phyloP scores from a whole-genome alignment of 2,329 filamentous ascomycete species.

The Aspergillus sp. region DNA sequence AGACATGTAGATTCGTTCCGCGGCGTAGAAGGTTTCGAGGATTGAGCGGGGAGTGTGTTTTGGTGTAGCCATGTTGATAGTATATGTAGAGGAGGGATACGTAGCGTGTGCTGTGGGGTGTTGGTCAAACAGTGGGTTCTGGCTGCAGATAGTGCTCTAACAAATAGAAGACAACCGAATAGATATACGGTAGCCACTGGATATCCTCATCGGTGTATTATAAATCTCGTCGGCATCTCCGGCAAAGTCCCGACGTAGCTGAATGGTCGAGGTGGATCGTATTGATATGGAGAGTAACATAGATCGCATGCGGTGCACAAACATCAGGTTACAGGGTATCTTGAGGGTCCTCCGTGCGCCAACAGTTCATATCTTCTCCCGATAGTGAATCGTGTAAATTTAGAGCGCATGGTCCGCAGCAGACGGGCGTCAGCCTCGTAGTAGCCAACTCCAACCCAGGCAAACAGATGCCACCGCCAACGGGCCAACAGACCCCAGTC shows the following conservation, averaged over 20 bases:
- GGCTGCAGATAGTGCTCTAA: no score
- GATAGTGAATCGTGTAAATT: not conserved
- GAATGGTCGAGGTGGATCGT: no score
- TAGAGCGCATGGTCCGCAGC: not conserved
- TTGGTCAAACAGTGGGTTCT: no score
- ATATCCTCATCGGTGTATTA: not conserved
- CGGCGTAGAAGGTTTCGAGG: constrained; percentile 6
- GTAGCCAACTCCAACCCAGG: not conserved
- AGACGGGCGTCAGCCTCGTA: constrained; percentile 2
- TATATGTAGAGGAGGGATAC: not conserved
- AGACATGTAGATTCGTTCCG: constrained; percentile 6
- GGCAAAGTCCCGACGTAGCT: not conserved
- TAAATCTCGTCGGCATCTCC: not conserved
- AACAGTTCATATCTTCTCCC: constrained; percentile 7
- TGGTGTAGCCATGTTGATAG: not conserved
- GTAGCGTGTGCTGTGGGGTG: not conserved
- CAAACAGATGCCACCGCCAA: constrained; percentile 70
- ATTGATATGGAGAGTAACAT: no score
- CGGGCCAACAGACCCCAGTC: constrained; percentile 41
- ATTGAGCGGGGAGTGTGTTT: constrained; percentile 2
- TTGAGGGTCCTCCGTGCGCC: not conserved
- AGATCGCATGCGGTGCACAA: no score
- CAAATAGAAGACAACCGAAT: not conserved
- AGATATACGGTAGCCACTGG: not conserved
- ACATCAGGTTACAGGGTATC: not conserved